These are phyloP conservation scores for Rhizopogon vesiculosus DNA, from an alignment of 768 basidiomycete species.

Conservation along the genomic window DNA sequence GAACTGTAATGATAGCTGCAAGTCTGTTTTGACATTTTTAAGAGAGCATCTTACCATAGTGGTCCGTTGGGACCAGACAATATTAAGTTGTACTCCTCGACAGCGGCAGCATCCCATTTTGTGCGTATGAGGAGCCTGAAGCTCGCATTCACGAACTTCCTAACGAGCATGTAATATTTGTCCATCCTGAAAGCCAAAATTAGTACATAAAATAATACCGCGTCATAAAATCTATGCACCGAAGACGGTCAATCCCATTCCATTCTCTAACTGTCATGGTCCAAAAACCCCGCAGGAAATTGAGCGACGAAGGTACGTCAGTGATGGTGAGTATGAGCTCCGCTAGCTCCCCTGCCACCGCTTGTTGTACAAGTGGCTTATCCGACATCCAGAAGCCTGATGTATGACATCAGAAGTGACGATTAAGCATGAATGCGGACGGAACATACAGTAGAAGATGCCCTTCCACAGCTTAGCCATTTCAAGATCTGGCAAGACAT, in stretches of 20 bases:
- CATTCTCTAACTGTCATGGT: slow-evolving; percentile 86
- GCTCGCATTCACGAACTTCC: slow-evolving; percentile 81
- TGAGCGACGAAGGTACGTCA: slow-evolving; percentile 51
- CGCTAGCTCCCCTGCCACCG: slow-evolving; percentile 80
- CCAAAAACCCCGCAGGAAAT: slow-evolving; percentile 90
- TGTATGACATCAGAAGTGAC: slow-evolving; percentile 1
- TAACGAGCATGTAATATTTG: slow-evolving; percentile 95
- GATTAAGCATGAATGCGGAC: neutral
- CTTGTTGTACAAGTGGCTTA: slow-evolving; percentile 94
- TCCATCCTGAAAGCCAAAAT: slow-evolving; percentile 61
- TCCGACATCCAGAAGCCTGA: slow-evolving; percentile 99
- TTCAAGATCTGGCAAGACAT: slow-evolving; percentile 64
- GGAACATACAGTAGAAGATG: slow-evolving; percentile 82
- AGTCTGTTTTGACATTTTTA: neutral
- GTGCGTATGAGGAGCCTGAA: slow-evolving; percentile 73
- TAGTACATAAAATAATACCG: slow-evolving; percentile 1
- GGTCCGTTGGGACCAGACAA: slow-evolving; percentile 70
- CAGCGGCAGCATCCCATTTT: slow-evolving; percentile 57
- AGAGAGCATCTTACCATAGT: slow-evolving; percentile 54
- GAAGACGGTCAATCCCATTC: slow-evolving; percentile 84
- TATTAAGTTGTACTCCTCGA: slow-evolving; percentile 65
- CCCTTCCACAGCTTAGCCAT: slow-evolving; percentile 97
- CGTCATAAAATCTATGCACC: slow-evolving; percentile 34
- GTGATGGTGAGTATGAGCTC: slow-evolving; percentile 72
- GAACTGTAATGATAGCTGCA: slow-evolving; percentile 38